A percentile compares a stretch with the other conserved stretches of the same genome.
Evolutionary conservation across 768 basidiomycete species (phyloP).

Genomic region (Filobasidium wieringae): DNA sequence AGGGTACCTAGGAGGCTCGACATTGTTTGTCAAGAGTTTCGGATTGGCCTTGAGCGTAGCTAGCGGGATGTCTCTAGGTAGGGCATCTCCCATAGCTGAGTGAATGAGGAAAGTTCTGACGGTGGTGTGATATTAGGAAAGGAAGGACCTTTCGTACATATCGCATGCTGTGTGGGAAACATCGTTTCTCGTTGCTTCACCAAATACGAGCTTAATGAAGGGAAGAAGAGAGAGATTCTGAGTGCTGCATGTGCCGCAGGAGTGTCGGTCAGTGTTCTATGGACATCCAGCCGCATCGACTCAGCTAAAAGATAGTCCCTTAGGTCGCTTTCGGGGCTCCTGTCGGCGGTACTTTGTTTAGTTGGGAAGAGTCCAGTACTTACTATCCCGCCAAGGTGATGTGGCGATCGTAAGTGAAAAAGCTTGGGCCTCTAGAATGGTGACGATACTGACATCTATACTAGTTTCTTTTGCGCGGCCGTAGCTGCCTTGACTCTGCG

Average conservation of each 20-base stretch:
- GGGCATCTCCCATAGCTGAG: slow-evolving; percentile 8
- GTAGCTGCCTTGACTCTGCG: slow-evolving; percentile 75
- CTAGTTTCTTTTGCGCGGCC: slow-evolving; percentile 75
- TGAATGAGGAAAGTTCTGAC: not conserved
- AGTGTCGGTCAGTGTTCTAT: slow-evolving; percentile 50
- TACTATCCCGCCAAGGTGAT: slow-evolving; percentile 92
- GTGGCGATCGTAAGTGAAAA: slow-evolving; percentile 65
- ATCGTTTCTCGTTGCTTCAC: slow-evolving; percentile 71
- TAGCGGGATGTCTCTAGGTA: slow-evolving; percentile 75
- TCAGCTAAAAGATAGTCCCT: too few species aligned
- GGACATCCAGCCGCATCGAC: too few species aligned
- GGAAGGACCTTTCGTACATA: slow-evolving; percentile 85
- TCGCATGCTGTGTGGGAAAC: slow-evolving; percentile 83
- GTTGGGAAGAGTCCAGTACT: slow-evolving; percentile 88
- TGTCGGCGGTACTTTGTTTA: slow-evolving; percentile 49
- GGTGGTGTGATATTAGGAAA: slow-evolving; percentile 46
- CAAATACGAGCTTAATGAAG: slow-evolving; percentile 95
- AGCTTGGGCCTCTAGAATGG: not conserved
- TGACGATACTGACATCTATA: not conserved
- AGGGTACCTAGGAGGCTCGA: slow-evolving; percentile 84
- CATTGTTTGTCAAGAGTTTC: slow-evolving; percentile 76
- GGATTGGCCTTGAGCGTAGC: slow-evolving; percentile 84
- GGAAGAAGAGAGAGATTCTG: slow-evolving; percentile 83
- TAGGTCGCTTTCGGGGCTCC: slow-evolving; percentile 89
- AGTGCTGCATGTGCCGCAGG: slow-evolving; percentile 95